Base-by-base conservation (phyloP, 345 rosid genomes). In the Cardiospermum halicacabum region DNA sequence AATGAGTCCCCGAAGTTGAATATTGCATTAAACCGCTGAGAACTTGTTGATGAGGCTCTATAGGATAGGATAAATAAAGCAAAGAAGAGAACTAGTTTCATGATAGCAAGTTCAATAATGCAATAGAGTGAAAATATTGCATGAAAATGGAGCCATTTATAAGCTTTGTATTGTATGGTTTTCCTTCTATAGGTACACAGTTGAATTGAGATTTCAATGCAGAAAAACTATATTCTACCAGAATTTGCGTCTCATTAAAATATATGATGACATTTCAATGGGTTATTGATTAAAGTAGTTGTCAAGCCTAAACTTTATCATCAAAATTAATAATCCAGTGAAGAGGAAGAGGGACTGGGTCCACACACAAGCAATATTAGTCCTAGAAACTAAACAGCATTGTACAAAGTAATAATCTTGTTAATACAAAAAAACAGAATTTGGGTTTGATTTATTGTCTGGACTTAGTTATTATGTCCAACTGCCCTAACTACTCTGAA, bases 1-100 rank as follows among this genome's bases (percentile, higher is more conserved):
- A 87, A 70, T 27, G 96, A 89, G 75, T 89, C 94, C 0, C 96
- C 96, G 2, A 89, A 87, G 70, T 87, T 87, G 72, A 81, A 89
- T 18, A 89, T 82, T 1, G 89, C 73, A n/a, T 87, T 79, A 55
- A 80, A 89, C 21, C 68, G 72, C 16, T n/a, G 66, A 11, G 69
- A 69, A 9, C 34, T 58, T 40, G 82, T 28, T 21, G 63, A 69
- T 24, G 69, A 73, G n/a, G 68, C 68, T 45, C 51, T 18, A 16
- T 39, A 3, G 1, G 24, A 49, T 18, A 74, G 22, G 25, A 32
- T 54, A 63, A 53, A 56, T 37, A 65, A 31, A 24, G 32, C 55
- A 32, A 59, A 25, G 25, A 42, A 5, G 31, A 49, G 43, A 3
- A 62, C 19, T 16, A 42, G 0, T 22, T 61, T 66, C 70, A 66